Conservation (phyloP, 1,139 yeast species). For the Debaryomyces nepalensis region DNA sequence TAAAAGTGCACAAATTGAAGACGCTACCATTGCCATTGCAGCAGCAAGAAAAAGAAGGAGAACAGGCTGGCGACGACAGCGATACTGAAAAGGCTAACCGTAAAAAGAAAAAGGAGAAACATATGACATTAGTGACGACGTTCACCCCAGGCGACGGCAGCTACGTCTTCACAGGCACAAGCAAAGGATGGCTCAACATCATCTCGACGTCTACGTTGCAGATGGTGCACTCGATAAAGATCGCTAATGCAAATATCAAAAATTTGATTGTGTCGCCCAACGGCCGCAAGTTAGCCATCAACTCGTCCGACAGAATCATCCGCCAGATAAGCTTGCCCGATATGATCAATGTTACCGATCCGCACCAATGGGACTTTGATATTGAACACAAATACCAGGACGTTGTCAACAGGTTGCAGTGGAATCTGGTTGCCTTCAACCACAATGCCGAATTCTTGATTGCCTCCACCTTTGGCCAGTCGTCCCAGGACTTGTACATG, state of each 20-base stretch:
- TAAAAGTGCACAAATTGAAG: constrained; percentile 30
- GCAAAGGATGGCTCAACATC: constrained; percentile 76
- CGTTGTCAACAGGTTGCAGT: constrained; percentile 83
- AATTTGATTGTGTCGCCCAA: constrained; percentile 66
- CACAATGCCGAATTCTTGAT: constrained; percentile 83
- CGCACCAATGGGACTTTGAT: constrained; percentile 59
- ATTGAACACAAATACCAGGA: constrained; percentile 87
- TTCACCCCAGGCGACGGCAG: constrained; percentile 50
- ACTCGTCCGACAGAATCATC: constrained; percentile 81
- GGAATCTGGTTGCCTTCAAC: constrained; percentile 82
- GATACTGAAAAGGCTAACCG: constrained; percentile 16
- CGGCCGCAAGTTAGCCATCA: constrained; percentile 73
- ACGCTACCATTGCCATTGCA: constrained; percentile 31
- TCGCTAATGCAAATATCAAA: constrained; percentile 75
- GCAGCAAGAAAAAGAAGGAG: constrained; percentile 20
- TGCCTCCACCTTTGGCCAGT: constrained; percentile 86
- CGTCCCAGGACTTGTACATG: constrained; percentile 84
- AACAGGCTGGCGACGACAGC: constrained; percentile 24
- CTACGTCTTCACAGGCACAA: constrained; percentile 73
- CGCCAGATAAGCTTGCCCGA: constrained; percentile 69
- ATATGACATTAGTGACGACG: constrained; percentile 37
- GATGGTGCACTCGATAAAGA: constrained; percentile 54
- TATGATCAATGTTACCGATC: constrained; percentile 33
- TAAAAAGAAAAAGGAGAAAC: constrained; percentile 26
- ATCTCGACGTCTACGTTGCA: constrained; percentile 33